These are phyloP conservation scores for Pyrenochaeta sp. DNA, from an alignment of 2,329 filamentous ascomycete genomes.

Conservation along the genomic window DNA sequence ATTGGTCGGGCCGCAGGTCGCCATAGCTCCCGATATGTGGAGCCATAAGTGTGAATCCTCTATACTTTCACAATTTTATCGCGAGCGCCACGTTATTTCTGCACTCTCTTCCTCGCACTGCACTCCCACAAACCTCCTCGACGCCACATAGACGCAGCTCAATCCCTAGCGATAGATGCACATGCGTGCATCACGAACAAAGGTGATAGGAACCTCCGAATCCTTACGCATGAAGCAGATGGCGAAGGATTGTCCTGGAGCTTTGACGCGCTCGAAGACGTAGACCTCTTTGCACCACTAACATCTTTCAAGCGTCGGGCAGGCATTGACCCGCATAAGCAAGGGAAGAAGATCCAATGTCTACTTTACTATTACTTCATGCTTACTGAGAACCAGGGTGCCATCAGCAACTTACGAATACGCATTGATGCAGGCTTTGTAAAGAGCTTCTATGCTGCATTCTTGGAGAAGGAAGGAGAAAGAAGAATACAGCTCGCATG, in stretches of 20 bases:
- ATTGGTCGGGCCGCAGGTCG: too few species aligned
- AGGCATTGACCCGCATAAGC: background rate
- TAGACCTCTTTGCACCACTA: slow-evolving; percentile 6
- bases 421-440: background rate
- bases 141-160: background rate
- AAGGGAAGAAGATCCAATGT: slow-evolving; percentile 11
- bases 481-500: background rate
- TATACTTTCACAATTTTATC: too few species aligned
- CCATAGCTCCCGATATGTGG: too few species aligned
- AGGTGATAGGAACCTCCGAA: background rate
- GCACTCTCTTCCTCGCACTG: too few species aligned
- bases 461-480: slow-evolving; percentile 1
- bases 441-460: slow-evolving; percentile 5
- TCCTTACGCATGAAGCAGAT: background rate
- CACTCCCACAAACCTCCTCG: too few species aligned
- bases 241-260: background rate
- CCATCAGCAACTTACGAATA: slow-evolving; percentile 4
- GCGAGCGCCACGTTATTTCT: too few species aligned
- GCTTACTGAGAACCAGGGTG: slow-evolving; percentile 17
- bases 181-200: background rate
- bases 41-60: too few species aligned
- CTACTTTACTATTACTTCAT: slow-evolving; percentile 21
- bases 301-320: background rate
- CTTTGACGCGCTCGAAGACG: background rate
- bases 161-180: background rate